Evolutionary conservation across 179 eudicot genomes (phyloP), one percentile per base, ranked within the genome.

Genomic region (Vitellaria paradoxa): DNA sequence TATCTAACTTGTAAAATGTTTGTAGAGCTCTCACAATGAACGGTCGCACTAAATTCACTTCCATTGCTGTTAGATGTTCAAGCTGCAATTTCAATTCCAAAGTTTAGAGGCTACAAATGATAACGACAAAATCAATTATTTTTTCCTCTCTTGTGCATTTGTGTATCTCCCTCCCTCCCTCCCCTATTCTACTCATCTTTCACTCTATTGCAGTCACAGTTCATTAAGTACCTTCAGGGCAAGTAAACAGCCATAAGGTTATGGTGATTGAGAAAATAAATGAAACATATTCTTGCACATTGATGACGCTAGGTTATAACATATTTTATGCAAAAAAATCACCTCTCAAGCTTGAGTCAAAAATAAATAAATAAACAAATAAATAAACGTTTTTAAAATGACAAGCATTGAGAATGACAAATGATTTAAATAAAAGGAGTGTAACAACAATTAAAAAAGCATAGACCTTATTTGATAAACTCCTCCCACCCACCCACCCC

Each of bases 11-110:
- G 73, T 89, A 91, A 84, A 92, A 94, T 61, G 97, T 89, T 83
- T 90, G 89, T 30, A 95, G 88, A 75, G 97, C 91, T 73, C 89
- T 87, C 68, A 92, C 89, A 17, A 93, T 88, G 81, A 95, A 95
- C 49, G 97, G 99, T 14, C 99, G 90, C 76, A 93, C 93, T 82
- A 91, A 86, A 81, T 95, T 95, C 85, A 92, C 99, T 87, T 95
- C 99, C 99, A 95, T 95, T 59, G 97, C 97, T 70, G 99, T 90
- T 23, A 95, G 87, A 81, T 95, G 86, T 87, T 87, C 87, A 60
- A 93, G 88, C 97, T 94, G 89, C 89, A 84, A 26, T 68, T 49
- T 50, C 81, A 80, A 74, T 73, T 66, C 47, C 76, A 76, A 59
- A 23, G 62, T 47, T 70, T 21, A 17, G 53, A 70, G 42, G 24